These are phyloP conservation scores for Mycena capillaripes DNA, from an alignment of 768 basidiomycete genomes.

Conservation along the genomic window DNA sequence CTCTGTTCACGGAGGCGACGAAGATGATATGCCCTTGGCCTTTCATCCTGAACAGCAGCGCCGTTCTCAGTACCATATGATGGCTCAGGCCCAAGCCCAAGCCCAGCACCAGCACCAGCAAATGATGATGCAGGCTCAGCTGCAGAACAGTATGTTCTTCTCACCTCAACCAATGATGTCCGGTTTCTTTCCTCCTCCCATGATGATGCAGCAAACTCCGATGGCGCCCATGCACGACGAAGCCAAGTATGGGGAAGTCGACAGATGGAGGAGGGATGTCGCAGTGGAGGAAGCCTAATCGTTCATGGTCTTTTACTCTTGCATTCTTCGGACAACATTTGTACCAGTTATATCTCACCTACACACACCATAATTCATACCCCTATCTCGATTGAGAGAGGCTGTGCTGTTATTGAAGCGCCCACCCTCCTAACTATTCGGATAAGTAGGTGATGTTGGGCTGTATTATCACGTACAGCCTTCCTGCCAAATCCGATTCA, in stretches of 20 bases:
- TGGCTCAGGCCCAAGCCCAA: slow-evolving; percentile 51
- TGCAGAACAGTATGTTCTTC: slow-evolving; percentile 84
- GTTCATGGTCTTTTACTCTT: background rate
- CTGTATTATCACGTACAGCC: no score
- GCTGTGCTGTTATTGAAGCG: no score
- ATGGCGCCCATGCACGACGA: slow-evolving; percentile 74
- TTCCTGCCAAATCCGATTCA: no score
- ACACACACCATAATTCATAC: no score
- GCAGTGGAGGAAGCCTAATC: slow-evolving; percentile 67
- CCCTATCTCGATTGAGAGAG: no score
- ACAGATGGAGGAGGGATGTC: slow-evolving; percentile 86
- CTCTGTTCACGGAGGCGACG: slow-evolving; percentile 53
- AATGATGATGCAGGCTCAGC: slow-evolving; percentile 83
- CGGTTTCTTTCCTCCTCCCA: slow-evolving; percentile 75
- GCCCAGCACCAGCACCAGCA: slow-evolving; percentile 68
- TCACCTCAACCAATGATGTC: slow-evolving; percentile 76
- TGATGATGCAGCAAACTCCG: slow-evolving; percentile 62
- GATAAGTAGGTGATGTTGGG: no score
- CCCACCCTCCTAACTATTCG: no score
- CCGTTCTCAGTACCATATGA: slow-evolving; percentile 74
- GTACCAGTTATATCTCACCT: background rate
- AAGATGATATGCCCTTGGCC: slow-evolving; percentile 80
- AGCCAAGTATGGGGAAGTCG: slow-evolving; percentile 78
- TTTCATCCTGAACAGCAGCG: slow-evolving; percentile 87
- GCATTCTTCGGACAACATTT: slow-evolving; percentile 1